Evolutionary conservation across 345 rosid species (phyloP).

Genomic region (Gossypium rotundifolium): DNA sequence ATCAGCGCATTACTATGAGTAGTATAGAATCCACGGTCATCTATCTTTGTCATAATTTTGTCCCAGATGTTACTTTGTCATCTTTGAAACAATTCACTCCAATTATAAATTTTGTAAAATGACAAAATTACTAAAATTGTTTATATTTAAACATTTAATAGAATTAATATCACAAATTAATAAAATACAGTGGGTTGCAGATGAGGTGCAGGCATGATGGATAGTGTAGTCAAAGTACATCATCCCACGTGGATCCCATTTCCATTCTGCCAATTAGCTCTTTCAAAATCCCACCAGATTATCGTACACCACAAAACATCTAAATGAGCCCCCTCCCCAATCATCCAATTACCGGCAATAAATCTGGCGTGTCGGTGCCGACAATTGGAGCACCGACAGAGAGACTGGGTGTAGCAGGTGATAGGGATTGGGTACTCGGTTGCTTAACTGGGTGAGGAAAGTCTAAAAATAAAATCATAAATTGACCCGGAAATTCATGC

Average conservation of each 20-base stretch:
- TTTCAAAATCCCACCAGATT: not conserved
- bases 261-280: conserved; percentile 4
- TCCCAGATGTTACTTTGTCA: too few species aligned
- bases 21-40: too few species aligned
- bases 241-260: not conserved
- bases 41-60: too few species aligned
- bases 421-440: not conserved
- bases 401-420: conserved; percentile 21
- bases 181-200: too few species aligned
- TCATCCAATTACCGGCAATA: conserved; percentile 22
- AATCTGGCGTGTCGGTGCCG: conserved; percentile 51
- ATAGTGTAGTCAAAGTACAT: not conserved
- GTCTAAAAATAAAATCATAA: not conserved
- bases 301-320: not conserved
- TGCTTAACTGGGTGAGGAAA: conserved; percentile 21
- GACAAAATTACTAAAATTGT: too few species aligned
- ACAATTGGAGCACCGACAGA: conserved; percentile 33
- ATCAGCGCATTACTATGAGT: too few species aligned
- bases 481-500: conserved; percentile 13
- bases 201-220: too few species aligned
- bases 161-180: too few species aligned
- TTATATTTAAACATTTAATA: too few species aligned
- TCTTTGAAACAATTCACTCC: too few species aligned
- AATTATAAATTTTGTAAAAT: too few species aligned
- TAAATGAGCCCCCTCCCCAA: not conserved